Evolutionary conservation across 2,329 filamentous ascomycete genomes (phyloP), one percentile per base, ranked within the genome.

Genomic region (Chaetomiaceae sp.): DNA sequence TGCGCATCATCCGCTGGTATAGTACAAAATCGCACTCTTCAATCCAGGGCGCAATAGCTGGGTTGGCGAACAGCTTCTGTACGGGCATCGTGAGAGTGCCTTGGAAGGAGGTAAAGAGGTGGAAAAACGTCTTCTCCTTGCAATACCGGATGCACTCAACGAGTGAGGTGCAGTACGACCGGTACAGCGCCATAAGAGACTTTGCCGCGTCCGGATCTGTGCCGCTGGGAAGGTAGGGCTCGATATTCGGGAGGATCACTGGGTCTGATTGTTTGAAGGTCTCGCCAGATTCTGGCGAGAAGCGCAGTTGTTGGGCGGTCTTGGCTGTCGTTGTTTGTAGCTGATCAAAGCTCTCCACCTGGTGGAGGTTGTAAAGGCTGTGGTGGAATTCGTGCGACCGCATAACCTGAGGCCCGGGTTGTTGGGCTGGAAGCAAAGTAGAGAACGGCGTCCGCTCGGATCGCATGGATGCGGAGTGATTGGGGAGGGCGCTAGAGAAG

Each of bases 51-150:
- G 89, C 88, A 45, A 97, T 72, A 45, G 82, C 83, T 2, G 85
- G 81, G 59, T 95, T 81, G 12, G 83, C 82, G 59, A 98, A 85
- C 2, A 98, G 71, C 65, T 94, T 96, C 65, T 96, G 89, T 3
- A 97, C 91, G 6, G 93, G 93, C 66, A 96, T 94, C 1, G 93
- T 98, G 58, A 98, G 78, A 2, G 90, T 97, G 45, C 93, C 93
- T 60, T 95, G 88, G 64, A 98, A 97, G 1, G 91, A 93, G 6
- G 86, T 90, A 63, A 94, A 95, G 14, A 96, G 78, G 55, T 94
- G 88, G 63, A 95, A 95, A 64, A 98, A 95, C 6, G 89, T 91
- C 68, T 95, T 95, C 65, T 96, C 88, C 62, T 93, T 94, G 74
- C 91, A 96, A 65, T 88, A 97, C 24, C 93, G 86, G 51, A 98